Conservation (phyloP, 345 rosid species). For the Euphorbia peplus region DNA sequence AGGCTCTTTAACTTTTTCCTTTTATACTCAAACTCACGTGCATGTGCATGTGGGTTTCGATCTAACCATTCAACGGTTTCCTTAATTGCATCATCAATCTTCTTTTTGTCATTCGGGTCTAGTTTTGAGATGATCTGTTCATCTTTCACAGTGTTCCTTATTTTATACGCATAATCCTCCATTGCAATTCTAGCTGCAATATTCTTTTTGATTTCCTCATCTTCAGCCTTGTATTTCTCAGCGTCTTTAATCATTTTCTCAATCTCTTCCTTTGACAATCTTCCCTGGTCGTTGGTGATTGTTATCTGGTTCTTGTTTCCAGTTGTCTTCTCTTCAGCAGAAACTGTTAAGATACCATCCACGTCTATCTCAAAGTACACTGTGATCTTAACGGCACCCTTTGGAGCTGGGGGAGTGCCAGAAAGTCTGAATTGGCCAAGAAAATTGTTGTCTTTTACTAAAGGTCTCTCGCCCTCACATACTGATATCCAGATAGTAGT, state of each 20-base stretch:
- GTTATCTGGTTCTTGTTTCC: constrained; percentile 2
- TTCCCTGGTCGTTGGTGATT: constrained; percentile 6
- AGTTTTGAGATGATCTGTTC: too few species aligned
- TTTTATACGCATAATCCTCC: too few species aligned
- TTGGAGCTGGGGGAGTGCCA: constrained; percentile 5
- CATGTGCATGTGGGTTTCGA: too few species aligned
- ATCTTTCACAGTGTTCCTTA: too few species aligned
- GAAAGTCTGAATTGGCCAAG: constrained; percentile 1
- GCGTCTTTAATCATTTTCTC: constrained; percentile 2
- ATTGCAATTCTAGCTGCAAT: too few species aligned
- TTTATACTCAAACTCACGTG: too few species aligned
- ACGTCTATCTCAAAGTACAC: constrained; percentile 11
- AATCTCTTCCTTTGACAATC: neutral
- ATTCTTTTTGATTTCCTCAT: neutral
- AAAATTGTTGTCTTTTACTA: neutral
- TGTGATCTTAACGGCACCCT: neutral
- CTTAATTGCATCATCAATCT: too few species aligned
- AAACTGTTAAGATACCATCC: neutral
- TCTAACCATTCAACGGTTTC: too few species aligned
- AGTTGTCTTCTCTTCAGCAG: constrained; percentile 7
- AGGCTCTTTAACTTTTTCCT: too few species aligned
- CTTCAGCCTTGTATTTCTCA: constrained; percentile 2
- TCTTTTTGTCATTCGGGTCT: too few species aligned
- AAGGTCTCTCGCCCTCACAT: constrained; percentile 10
- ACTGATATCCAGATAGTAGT: neutral